Evolutionary conservation across 768 basidiomycete genomes (phyloP), one percentile per base, ranked within the genome.

Genomic region (Amanita muscaria): DNA sequence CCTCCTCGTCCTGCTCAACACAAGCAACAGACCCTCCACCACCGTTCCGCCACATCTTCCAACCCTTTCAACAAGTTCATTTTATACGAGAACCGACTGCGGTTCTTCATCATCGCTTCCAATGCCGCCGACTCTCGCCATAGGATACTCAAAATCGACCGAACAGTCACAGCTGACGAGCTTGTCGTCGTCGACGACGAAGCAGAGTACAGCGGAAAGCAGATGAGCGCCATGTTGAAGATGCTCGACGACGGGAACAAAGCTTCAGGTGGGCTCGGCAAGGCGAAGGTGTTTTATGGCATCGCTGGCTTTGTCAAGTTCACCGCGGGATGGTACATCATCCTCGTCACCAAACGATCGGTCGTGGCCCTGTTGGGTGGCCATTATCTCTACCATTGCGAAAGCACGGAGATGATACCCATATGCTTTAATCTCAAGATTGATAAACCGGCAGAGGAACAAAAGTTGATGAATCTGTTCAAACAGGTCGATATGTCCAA

Each of bases 401-500:
- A 98, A 57, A 83, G 76, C 53, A 88, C 91, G 2, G 86, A 91
- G 25, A 80, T 93, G 25, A 64, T 90, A 11, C 80, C 88, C 2
- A 70, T 97, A 21, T 76, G 76, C 14, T 76, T 75, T 54, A 85
- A 78, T 48, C 88, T 84, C 64, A 91, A 84, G 64, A 63, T 90
- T 15, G 94, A 96, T 35, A 85, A 86, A 52, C 83, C 84, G 0
- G 72, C 86, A 0, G 91, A 96, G 56, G 93, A 98, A 57, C 85
- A 87, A 55, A 79, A 89, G 7, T 70, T 92, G 25, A 79, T 93
- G 68, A 83, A 80, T 48, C 77, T 88, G 7, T 99, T 98, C 70
- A 92, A 91, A 59, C 89, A 93, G 61, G 92, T 97, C 1, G 94
- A 99, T 57, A 79, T 98, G 74, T 83, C 86, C n/a, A 97, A 97